phyloP scores from a whole-genome alignment of 345 rosid species.

The Corchorus capsularis region DNA sequence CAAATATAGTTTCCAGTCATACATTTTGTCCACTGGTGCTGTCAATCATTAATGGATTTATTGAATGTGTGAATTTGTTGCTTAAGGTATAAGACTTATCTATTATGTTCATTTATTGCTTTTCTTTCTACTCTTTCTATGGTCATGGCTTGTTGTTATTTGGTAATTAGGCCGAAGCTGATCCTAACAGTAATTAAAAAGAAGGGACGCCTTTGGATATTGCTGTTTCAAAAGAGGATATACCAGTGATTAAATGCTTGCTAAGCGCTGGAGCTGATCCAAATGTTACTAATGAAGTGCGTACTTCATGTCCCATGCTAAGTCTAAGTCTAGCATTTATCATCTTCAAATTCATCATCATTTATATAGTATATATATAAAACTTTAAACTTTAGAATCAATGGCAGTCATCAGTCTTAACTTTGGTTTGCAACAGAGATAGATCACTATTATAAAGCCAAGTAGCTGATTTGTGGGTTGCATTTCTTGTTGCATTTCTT shows the following conservation, averaged over 20 bases:
- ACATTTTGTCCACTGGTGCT: constrained; percentile 11
- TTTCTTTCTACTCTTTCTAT: not conserved
- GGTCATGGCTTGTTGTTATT: not conserved
- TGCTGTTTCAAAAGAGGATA: not conserved
- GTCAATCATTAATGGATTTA: constrained; percentile 7
- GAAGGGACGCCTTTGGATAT: not conserved
- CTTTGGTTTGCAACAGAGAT: not conserved
- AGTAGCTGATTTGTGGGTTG: not conserved
- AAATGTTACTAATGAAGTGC: constrained; percentile 2
- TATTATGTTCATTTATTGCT: not conserved
- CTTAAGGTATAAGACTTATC: constrained; percentile 19
- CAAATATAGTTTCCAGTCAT: not conserved
- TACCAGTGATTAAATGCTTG: constrained; percentile 5
- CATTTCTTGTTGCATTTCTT: too few species aligned
- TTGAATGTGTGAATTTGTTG: constrained; percentile 29
- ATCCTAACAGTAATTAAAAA: constrained; percentile 7
- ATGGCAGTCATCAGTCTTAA: not conserved
- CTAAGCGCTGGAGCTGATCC: constrained; percentile 19
- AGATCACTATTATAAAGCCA: not conserved
- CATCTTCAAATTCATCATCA: not conserved
- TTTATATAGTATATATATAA: not conserved
- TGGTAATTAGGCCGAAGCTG: constrained; percentile 16
- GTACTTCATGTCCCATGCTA: not conserved
- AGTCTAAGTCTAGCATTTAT: not conserved
- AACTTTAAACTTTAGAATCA: not conserved